Conservation (phyloP, 345 rosid species). For the Gossypium thurberi region DNA sequence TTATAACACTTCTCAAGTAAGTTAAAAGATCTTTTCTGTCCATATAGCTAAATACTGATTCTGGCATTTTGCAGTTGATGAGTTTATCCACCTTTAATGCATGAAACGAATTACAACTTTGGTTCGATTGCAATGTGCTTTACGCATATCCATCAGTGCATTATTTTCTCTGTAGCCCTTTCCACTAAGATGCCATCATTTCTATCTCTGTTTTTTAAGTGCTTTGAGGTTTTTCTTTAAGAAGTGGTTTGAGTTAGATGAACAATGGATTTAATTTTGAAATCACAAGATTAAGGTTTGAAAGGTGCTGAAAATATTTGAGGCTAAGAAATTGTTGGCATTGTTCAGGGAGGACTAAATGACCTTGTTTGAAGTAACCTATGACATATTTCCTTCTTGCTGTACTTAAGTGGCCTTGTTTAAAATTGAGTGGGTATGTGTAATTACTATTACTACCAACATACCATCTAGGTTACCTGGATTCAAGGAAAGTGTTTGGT, state of each 20-base stretch:
- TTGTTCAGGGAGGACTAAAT: background rate
- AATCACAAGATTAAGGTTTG: background rate
- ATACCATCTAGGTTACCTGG: background rate
- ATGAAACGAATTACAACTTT: background rate
- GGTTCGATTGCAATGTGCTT: background rate
- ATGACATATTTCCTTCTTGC: background rate
- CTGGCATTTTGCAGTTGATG: background rate
- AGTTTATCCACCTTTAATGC: background rate
- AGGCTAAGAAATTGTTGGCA: no score
- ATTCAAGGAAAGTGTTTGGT: background rate
- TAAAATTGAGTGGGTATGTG: background rate
- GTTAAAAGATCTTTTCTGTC: slow-evolving; percentile 11
- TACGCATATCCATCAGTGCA: background rate
- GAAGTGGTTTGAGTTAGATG: background rate
- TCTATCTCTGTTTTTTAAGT: background rate
- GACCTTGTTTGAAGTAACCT: background rate
- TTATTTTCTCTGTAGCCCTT: background rate
- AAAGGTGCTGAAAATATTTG: background rate
- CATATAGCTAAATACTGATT: background rate
- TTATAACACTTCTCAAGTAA: slow-evolving; percentile 77
- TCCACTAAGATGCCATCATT: background rate
- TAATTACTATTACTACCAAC: background rate
- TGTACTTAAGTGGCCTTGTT: background rate
- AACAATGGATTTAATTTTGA: background rate
- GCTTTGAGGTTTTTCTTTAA: background rate